Conservation (phyloP, 768 basidiomycete species). For the Chalciporus piperatus region DNA sequence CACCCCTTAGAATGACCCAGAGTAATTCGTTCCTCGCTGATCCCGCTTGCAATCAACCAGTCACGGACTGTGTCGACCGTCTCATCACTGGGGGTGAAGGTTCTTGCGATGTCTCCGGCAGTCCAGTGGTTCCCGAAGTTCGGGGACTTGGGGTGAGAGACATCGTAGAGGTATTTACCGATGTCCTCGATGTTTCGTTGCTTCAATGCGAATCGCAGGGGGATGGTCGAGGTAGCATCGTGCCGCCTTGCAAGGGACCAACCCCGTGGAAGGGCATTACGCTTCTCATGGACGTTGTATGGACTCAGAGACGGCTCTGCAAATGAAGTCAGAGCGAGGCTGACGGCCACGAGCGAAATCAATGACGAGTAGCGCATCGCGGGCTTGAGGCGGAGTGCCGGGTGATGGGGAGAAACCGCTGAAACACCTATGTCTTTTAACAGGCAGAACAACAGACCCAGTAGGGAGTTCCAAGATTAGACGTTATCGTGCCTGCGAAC, state of each 20-base stretch:
- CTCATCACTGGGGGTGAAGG: constrained; percentile 26
- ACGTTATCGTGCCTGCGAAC: neutral
- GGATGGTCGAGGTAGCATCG: constrained; percentile 26
- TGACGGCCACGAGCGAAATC: constrained; percentile 6
- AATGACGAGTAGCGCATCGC: constrained; percentile 12
- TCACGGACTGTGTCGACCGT: constrained; percentile 20
- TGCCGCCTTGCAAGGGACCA: constrained; percentile 40
- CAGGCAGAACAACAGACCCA: no score
- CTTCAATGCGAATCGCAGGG: constrained; percentile 31
- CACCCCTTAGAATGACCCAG: constrained; percentile 20
- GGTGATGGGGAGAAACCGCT: no score
- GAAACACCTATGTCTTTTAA: no score
- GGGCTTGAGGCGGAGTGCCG: neutral
- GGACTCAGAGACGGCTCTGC: constrained; percentile 13
- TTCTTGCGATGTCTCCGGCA: constrained; percentile 25
- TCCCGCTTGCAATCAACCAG: constrained; percentile 29
- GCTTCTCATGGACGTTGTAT: constrained; percentile 40
- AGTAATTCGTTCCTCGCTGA: constrained; percentile 19
- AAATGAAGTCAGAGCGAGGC: constrained; percentile 13
- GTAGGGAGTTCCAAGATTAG: neutral
- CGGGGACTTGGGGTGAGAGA: constrained; percentile 34
- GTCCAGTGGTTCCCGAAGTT: constrained; percentile 34
- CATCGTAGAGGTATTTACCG: constrained; percentile 23
- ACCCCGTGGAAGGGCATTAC: constrained; percentile 28
- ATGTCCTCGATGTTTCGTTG: constrained; percentile 31